Evolutionary conservation across 2,329 filamentous ascomycete genomes (phyloP), one percentile per base, ranked within the genome.

Genomic region (Diaporthe australafricana): DNA sequence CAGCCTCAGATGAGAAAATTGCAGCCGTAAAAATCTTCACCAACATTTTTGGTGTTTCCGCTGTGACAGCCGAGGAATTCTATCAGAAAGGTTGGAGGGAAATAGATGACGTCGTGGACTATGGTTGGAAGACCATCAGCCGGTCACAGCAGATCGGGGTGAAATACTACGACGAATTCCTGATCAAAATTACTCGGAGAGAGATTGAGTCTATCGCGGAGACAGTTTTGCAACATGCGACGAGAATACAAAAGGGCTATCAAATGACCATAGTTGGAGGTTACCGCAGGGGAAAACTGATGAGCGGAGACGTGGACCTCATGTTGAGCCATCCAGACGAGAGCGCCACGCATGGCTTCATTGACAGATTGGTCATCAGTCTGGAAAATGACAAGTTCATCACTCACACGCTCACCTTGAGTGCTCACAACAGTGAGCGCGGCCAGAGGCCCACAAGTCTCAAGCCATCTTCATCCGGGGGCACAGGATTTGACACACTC

Each of bases 81-180:
- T 96, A 95, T 80, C 87, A 89, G 20, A 90, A 90, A 74, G 89
- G 94, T 35, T 98, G 94, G 94, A 87, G 90, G 72, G 93, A 96
- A 72, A 84, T 98, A 0, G 94, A 98, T 77, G 95, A 98, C 77
- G 84, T 98, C 3, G 86, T 98, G 50, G 93, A 97, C 77, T 88
- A 91, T 77, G 95, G 93, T 14, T 98, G 96, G 96, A 80, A 85
- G 25, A 86, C 81, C 0, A 85, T 98, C 1, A 92, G 87, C 0
- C 90, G 95, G 16, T 93, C 94, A 1, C 96, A 98, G 81, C 95
- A 98, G 79, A 97, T 98, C 70, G 96, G 96, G 0, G 85, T 98
- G 55, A 98, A 98, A 79, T 98, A 91, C 82, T 98, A 97, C 79
- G 93, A 97, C 42, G 96, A 98, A 74, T 93, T 99, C 70, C 84